Evolutionary conservation across 179 eudicot species (phyloP).

Genomic region (Drosera spatulata): DNA sequence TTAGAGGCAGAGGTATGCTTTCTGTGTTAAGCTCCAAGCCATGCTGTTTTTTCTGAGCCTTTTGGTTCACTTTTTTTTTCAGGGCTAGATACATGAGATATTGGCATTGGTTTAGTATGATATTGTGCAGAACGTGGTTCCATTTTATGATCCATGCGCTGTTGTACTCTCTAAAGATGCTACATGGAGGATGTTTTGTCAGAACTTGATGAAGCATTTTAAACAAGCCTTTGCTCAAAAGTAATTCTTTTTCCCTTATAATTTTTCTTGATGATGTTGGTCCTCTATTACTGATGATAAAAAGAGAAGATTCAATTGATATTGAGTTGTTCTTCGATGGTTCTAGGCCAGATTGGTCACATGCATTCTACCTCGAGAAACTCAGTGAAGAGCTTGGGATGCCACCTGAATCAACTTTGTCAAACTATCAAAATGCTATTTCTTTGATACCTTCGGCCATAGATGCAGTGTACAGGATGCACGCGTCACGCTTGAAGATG

Average conservation of each 20-base stretch:
- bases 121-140: conserved; percentile 90
- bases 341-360: conserved; percentile 94
- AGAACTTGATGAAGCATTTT: conserved; percentile 82
- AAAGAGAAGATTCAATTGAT: not conserved
- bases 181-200: conserved; percentile 69
- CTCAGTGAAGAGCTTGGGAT: conserved; percentile 80
- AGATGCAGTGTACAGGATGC: conserved; percentile 95
- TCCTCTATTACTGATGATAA: too few relatives aligned
- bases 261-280: too few relatives aligned
- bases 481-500: conserved; percentile 96
- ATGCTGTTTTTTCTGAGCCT: too few relatives aligned
- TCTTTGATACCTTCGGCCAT: conserved; percentile 79
- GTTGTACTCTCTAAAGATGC: conserved; percentile 58
- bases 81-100: conserved; percentile 96
- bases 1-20: too few relatives aligned
- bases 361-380: conserved; percentile 84
- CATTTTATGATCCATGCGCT: conserved; percentile 87
- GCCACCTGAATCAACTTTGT: conserved; percentile 50
- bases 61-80: conserved; percentile 13
- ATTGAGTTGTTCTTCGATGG: conserved; percentile 10
- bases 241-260: conserved; percentile 19
- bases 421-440: conserved; percentile 74
- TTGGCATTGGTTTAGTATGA: conserved; percentile 98
- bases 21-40: too few relatives aligned
- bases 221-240: conserved; percentile 74